These are phyloP conservation scores for Penicillium turbatum DNA, from an alignment of 495 filamentous ascomycete species.

Conservation along the genomic window DNA sequence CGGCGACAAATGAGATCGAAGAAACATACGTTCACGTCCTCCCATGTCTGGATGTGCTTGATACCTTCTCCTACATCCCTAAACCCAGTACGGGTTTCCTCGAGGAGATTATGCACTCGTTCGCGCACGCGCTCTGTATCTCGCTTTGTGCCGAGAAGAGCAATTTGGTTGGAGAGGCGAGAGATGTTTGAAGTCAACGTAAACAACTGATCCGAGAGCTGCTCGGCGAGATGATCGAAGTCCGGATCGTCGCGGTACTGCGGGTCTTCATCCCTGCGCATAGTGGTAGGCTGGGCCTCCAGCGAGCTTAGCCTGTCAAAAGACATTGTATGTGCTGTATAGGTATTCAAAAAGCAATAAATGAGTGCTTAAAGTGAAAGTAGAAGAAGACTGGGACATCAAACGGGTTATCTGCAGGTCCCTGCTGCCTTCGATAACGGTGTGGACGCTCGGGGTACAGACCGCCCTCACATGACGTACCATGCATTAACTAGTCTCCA, in stretches of 20 bases:
- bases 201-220: conserved; percentile 81
- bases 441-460: conserved; percentile 19
- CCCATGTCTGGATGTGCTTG: conserved; percentile 88
- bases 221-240: conserved; percentile 75
- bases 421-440: conserved; percentile 24
- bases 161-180: conserved; percentile 72
- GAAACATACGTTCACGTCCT: conserved; percentile 75
- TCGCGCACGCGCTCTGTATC: conserved; percentile 91
- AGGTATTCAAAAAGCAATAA: neutral
- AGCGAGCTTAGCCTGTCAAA: conserved; percentile 81
- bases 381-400: conserved; percentile 6
- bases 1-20: neutral
- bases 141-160: conserved; percentile 78
- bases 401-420: conserved; percentile 8
- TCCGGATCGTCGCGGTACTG: conserved; percentile 83
- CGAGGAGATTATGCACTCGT: conserved; percentile 77
- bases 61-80: conserved; percentile 90
- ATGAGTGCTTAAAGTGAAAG: conserved; percentile 5
- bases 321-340: conserved; percentile 67
- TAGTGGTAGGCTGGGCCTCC: conserved; percentile 73
- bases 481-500: conserved; percentile 14
- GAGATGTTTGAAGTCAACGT: conserved; percentile 81
- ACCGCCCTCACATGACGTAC: conserved; percentile 38
- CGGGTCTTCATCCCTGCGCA: conserved; percentile 65
- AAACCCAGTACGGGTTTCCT: conserved; percentile 81